Conservation (phyloP, 192 early-diverging fungal genomes). For the Ramicandelaber brevisporus region DNA sequence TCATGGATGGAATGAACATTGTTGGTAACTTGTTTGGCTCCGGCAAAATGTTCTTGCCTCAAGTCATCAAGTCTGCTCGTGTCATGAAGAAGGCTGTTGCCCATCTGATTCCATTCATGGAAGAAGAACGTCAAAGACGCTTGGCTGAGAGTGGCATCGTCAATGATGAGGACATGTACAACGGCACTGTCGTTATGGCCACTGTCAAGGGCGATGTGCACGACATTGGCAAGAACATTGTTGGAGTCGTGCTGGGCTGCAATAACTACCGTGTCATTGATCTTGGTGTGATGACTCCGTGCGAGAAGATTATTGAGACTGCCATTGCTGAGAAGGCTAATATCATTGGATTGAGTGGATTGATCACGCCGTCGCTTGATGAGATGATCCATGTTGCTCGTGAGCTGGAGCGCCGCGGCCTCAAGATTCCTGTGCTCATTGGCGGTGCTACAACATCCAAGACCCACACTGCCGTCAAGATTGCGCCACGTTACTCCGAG, state of each 20-base stretch:
- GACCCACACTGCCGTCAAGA: slow-evolving; percentile 92
- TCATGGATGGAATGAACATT: slow-evolving; percentile 82
- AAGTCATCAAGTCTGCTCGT: slow-evolving; percentile 88
- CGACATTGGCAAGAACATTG: slow-evolving; percentile 97
- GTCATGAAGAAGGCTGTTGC: slow-evolving; percentile 98
- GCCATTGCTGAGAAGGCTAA: slow-evolving; percentile 78
- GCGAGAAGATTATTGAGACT: slow-evolving; percentile 72
- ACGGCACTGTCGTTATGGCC: slow-evolving; percentile 74
- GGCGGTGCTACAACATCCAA: slow-evolving; percentile 91
- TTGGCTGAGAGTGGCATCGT: slow-evolving; percentile 21
- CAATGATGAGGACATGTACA: slow-evolving; percentile 48
- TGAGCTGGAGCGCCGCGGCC: slow-evolving; percentile 64
- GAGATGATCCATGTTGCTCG: slow-evolving; percentile 94
- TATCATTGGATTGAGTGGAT: slow-evolving; percentile 74
- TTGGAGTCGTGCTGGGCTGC: slow-evolving; percentile 87
- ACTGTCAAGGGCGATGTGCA: slow-evolving; percentile 97
- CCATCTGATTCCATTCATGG: slow-evolving; percentile 84
- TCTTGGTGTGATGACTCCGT: slow-evolving; percentile 85
- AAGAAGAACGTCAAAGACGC: slow-evolving; percentile 58
- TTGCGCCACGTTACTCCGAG: slow-evolving; percentile 58
- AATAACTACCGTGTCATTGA: slow-evolving; percentile 93
- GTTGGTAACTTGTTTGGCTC: slow-evolving; percentile 86
- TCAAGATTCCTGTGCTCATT: slow-evolving; percentile 76
- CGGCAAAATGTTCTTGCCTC: slow-evolving; percentile 96
- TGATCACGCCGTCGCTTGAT: slow-evolving; percentile 87